These are phyloP conservation scores for Thermothielavioides terrestris DNA, from an alignment of 495 filamentous ascomycete species.

Conservation along the genomic window DNA sequence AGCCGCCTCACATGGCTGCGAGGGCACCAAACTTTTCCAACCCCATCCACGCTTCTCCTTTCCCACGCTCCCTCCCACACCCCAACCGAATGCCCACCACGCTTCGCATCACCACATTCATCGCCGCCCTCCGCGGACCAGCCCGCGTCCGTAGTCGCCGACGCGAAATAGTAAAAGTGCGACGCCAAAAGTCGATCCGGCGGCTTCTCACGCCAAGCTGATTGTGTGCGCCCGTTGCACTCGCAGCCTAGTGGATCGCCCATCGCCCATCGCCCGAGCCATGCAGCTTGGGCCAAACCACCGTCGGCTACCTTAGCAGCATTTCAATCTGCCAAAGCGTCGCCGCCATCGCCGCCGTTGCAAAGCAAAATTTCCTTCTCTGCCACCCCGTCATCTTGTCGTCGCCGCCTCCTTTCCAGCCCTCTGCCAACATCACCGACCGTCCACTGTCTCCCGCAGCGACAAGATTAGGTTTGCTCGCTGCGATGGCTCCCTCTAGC, in stretches of 20 bases:
- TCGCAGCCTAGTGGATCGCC: slow-evolving; percentile 24
- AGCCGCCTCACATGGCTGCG: slow-evolving; percentile 29
- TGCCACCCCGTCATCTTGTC: not conserved
- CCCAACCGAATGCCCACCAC: slow-evolving; percentile 20
- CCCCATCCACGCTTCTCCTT: slow-evolving; percentile 15
- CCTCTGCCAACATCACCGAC: slow-evolving; percentile 3
- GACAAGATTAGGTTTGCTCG: slow-evolving; percentile 7
- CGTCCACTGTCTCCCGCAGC: slow-evolving; percentile 4
- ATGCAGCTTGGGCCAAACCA: slow-evolving; percentile 16
- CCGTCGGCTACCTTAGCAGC: no score
- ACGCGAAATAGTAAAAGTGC: slow-evolving; percentile 31
- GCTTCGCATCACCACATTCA: slow-evolving; percentile 21
- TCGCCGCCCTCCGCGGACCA: slow-evolving; percentile 12
- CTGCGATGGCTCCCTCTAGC: slow-evolving; percentile 31
- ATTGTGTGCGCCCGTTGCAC: slow-evolving; percentile 19
- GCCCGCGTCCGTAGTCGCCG: slow-evolving; percentile 18
- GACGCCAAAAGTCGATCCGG: slow-evolving; percentile 24
- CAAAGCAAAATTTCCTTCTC: slow-evolving; percentile 18
- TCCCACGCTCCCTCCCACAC: slow-evolving; percentile 10
- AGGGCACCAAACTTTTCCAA: slow-evolving; percentile 28
- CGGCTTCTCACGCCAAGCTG: slow-evolving; percentile 21
- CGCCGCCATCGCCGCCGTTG: slow-evolving; percentile 9
- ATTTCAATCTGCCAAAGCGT: slow-evolving; percentile 6
- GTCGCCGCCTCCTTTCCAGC: not conserved
- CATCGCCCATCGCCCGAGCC: slow-evolving; percentile 17